Conservation (phyloP, 192 early-diverging fungal species). For the Chytriomyces sp. region DNA sequence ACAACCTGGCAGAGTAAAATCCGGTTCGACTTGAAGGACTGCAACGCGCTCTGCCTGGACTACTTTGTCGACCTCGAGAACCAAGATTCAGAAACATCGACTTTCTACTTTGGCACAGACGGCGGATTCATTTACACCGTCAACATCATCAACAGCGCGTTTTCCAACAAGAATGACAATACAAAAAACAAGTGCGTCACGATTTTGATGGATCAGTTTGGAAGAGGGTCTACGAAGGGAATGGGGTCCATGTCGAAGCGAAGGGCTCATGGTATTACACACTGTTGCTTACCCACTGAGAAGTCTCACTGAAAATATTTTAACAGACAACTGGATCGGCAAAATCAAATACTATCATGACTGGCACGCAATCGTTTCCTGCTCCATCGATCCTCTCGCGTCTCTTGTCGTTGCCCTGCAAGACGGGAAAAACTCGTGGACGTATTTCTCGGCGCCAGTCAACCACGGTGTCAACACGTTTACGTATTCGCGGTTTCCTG, state of each 20-base stretch:
- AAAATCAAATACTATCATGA: constrained; percentile 58
- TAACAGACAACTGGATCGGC: constrained; percentile 51
- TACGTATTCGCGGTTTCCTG: constrained; percentile 53
- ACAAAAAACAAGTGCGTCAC: constrained; percentile 37
- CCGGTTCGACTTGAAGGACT: constrained; percentile 51
- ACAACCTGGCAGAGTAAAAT: constrained; percentile 52
- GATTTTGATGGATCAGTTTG: constrained; percentile 35
- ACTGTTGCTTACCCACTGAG: too few species aligned
- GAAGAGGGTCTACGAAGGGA: constrained; percentile 18
- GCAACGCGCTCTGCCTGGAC: constrained; percentile 44
- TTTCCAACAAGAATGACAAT: constrained; percentile 40
- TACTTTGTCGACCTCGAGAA: constrained; percentile 44
- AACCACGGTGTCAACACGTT: constrained; percentile 57
- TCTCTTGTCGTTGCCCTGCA: constrained; percentile 56
- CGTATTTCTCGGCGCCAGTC: constrained; percentile 40
- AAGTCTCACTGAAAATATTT: too few species aligned
- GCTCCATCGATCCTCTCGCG: constrained; percentile 52
- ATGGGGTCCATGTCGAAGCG: constrained; percentile 46
- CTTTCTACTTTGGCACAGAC: constrained; percentile 57
- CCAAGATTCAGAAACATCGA: constrained; percentile 42
- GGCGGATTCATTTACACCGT: constrained; percentile 47
- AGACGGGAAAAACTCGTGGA: constrained; percentile 53
- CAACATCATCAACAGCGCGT: constrained; percentile 38
- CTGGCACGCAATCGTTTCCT: constrained; percentile 51
- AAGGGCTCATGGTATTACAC: constrained; percentile 46